phyloP scores from a whole-genome alignment of 768 basidiomycete genomes.

The Suillus weaverae region DNA sequence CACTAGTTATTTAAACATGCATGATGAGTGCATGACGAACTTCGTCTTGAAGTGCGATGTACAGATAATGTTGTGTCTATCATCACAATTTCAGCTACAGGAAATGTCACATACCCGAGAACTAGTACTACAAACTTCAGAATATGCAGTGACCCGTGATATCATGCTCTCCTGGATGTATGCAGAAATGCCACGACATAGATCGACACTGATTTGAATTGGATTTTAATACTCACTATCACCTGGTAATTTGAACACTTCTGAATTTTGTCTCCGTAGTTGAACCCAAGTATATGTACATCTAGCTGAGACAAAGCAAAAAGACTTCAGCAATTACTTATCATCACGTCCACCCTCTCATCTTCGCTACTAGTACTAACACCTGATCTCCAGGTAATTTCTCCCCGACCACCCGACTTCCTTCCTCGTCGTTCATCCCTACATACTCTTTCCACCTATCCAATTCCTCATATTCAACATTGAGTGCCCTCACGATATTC shows the following conservation, averaged over 20 bases:
- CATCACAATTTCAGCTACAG: background rate
- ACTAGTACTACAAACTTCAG: background rate
- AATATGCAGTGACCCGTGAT: background rate
- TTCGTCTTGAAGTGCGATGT: background rate
- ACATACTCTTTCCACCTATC: conserved; percentile 76
- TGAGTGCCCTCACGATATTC: conserved; percentile 87
- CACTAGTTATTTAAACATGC: conserved; percentile 17
- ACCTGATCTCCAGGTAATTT: conserved; percentile 24
- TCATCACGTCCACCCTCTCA: conserved; percentile 32
- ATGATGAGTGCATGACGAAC: background rate
- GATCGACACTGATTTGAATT: too few relatives aligned
- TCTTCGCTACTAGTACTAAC: conserved; percentile 25
- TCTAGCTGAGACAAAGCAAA: background rate
- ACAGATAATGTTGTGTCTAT: background rate
- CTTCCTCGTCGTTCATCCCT: conserved; percentile 56
- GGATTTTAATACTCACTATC: conserved; percentile 12
- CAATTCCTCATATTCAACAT: conserved; percentile 81
- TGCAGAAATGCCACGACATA: background rate
- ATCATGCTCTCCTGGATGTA: background rate
- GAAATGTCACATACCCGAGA: background rate
- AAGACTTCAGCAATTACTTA: background rate
- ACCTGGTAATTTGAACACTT: conserved; percentile 6
- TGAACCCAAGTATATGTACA: background rate
- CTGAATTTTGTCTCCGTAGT: background rate
- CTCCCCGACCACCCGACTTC: conserved; percentile 19